phyloP scores from a whole-genome alignment of 1,139 yeast species.

The Debaryomyces robertsiae region DNA sequence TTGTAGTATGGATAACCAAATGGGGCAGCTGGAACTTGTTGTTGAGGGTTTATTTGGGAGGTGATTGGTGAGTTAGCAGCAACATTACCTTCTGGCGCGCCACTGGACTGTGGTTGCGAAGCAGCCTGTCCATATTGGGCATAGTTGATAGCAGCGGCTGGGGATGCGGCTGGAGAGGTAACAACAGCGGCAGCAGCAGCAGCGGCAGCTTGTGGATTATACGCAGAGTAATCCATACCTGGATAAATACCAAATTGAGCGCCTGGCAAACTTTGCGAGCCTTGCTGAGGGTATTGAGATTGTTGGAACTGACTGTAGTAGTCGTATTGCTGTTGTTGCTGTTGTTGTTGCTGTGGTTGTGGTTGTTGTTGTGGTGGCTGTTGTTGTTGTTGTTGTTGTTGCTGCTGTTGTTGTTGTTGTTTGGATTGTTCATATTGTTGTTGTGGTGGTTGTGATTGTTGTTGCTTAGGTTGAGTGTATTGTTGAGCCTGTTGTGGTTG shows the following conservation, averaged over 20 bases:
- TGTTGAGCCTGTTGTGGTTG: conserved; percentile 19
- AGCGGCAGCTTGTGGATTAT: conserved; percentile 38
- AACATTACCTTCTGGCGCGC: conserved; percentile 19
- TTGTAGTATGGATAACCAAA: conserved; percentile 51
- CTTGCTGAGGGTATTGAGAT: conserved; percentile 43
- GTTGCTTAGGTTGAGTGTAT: conserved; percentile 12
- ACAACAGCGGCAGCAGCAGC: conserved; percentile 23
- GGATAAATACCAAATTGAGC: conserved; percentile 50
- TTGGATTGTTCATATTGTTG: conserved; percentile 18
- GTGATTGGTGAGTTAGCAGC: conserved; percentile 32
- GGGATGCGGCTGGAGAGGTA: conserved; percentile 41
- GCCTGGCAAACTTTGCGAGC: conserved; percentile 40
- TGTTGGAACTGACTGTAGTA: conserved; percentile 43
- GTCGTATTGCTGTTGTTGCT: conserved; percentile 31
- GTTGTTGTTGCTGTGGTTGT: conserved; percentile 28
- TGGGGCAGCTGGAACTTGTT: conserved; percentile 31
- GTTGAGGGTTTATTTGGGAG: conserved; percentile 28
- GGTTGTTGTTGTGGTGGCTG: conserved; percentile 38
- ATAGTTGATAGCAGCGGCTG: conserved; percentile 31
- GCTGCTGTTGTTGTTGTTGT: conserved; percentile 26
- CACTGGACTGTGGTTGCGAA: conserved; percentile 23
- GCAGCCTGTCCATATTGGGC: conserved; percentile 30
- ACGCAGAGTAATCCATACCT: conserved; percentile 46
- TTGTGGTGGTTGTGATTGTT: conserved; percentile 23
- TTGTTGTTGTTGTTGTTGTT: conserved; percentile 35